Evolutionary conservation across 164 flowering plant genomes (phyloP).

Genomic region (Chimonanthus salicifolius): DNA sequence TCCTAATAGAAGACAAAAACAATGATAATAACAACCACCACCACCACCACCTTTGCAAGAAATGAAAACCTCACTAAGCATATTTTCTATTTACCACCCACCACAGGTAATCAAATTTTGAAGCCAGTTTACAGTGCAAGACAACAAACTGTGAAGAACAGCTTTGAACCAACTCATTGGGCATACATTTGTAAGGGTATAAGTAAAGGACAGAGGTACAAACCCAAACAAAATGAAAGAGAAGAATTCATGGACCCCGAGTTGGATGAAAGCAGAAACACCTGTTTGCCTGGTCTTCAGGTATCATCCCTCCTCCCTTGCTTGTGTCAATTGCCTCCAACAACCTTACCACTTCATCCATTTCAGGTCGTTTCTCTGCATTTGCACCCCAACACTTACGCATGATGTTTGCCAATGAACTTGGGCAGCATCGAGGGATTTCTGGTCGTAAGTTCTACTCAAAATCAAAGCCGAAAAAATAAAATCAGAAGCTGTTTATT

Average conservation of each 20-base stretch:
- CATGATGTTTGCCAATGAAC: conserved; percentile 60
- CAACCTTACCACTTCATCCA: conserved; percentile 79
- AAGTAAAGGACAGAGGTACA: background rate
- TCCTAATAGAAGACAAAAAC: no score
- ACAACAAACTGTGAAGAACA: background rate
- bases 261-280: conserved; percentile 53
- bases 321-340: conserved; percentile 80
- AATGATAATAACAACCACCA: no score
- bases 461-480: background rate
- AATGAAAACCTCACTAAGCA: no score
- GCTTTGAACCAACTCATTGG: background rate
- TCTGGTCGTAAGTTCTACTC: conserved; percentile 57
- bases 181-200: background rate
- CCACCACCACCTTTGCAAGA: no score
- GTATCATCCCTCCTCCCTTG: conserved; percentile 95
- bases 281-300: conserved; percentile 54
- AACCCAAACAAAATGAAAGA: background rate
- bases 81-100: background rate
- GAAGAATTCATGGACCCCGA: conserved; percentile 55
- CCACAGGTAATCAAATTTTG: background rate
- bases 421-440: conserved; percentile 89
- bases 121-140: background rate
- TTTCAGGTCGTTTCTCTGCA: conserved; percentile 72
- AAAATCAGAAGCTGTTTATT: background rate
- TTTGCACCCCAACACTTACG: conserved; percentile 81